A percentile compares a stretch with the other conserved stretches of the same genome.
Evolutionary conservation across 2,329 filamentous ascomycete species (phyloP).

Genomic region (Xylariaceae sp.): DNA sequence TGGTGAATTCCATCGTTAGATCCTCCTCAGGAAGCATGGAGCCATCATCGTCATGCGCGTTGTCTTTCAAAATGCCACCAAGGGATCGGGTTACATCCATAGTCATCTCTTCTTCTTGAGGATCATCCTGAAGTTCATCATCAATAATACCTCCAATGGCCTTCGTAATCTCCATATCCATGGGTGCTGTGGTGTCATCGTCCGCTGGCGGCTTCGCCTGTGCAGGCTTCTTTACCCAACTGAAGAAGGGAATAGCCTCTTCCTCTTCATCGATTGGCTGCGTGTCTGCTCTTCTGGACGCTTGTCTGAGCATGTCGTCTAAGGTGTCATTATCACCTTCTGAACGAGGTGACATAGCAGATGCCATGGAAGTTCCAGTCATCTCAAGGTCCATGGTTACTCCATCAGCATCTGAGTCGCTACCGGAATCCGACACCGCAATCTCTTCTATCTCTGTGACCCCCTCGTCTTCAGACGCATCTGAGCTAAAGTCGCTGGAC

Average conservation of each 20-base stretch:
- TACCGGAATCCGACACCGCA: constrained; percentile 41
- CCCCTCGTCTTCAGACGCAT: constrained; percentile 50
- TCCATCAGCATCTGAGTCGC: constrained; percentile 61
- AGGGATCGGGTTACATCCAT: constrained; percentile 90
- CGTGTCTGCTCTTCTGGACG: constrained; percentile 69
- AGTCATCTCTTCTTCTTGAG: constrained; percentile 65
- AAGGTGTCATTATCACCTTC: constrained; percentile 66
- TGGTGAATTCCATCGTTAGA: constrained; percentile 74
- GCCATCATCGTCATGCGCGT: no score
- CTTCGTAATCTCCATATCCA: constrained; percentile 53
- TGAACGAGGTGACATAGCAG: constrained; percentile 50
- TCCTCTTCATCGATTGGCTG: constrained; percentile 61
- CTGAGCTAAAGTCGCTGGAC: constrained; percentile 72
- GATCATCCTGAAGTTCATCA: constrained; percentile 38
- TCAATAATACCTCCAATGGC: constrained; percentile 50
- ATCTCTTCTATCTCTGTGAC: constrained; percentile 50
- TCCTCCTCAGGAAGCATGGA: constrained; percentile 50
- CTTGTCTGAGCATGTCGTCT: constrained; percentile 72
- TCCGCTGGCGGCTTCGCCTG: constrained; percentile 25
- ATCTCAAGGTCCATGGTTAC: constrained; percentile 74
- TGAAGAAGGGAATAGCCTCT: constrained; percentile 70
- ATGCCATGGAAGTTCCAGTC: constrained; percentile 62
- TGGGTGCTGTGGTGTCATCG: constrained; percentile 39
- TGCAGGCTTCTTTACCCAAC: constrained; percentile 60
- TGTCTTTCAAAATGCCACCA: constrained; percentile 61